Evolutionary conservation across 805 yeast species (phyloP).

Genomic region (Suhomyces sp.): DNA sequence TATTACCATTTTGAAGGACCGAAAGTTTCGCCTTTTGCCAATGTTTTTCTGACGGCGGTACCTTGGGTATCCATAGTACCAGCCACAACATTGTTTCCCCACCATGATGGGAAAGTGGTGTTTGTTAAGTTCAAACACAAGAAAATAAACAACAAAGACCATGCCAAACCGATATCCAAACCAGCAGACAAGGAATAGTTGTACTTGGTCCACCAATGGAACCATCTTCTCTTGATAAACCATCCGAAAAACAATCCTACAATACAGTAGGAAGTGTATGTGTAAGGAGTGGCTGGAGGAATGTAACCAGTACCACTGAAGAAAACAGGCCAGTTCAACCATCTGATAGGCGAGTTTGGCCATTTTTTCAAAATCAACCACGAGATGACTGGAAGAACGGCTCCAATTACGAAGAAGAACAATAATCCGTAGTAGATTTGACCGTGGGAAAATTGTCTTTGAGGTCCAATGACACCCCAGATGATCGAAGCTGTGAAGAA

Average conservation of each 20-base stretch:
- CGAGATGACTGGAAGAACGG: slow-evolving; percentile 32
- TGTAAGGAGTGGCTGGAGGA: slow-evolving; percentile 75
- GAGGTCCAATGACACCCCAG: slow-evolving; percentile 44
- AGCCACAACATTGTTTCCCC: slow-evolving; percentile 57
- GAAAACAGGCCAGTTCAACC: slow-evolving; percentile 37
- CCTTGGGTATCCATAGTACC: slow-evolving; percentile 38
- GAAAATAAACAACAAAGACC: slow-evolving; percentile 25
- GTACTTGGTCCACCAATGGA: slow-evolving; percentile 46
- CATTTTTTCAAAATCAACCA: slow-evolving; percentile 41
- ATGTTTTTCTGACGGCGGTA: slow-evolving; percentile 26
- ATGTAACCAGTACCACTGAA: slow-evolving; percentile 53
- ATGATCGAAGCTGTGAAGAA: slow-evolving; percentile 44
- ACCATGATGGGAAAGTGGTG: slow-evolving; percentile 47
- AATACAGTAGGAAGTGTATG: slow-evolving; percentile 53
- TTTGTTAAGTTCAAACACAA: slow-evolving; percentile 17
- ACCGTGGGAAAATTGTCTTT: slow-evolving; percentile 15
- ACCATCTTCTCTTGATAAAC: slow-evolving; percentile 38
- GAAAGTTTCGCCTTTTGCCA: slow-evolving; percentile 42
- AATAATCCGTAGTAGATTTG: slow-evolving; percentile 28
- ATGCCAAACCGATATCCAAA: slow-evolving; percentile 42
- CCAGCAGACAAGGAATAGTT: slow-evolving; percentile 46
- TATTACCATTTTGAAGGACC: slow-evolving; percentile 49
- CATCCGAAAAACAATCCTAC: slow-evolving; percentile 35
- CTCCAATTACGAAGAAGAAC: slow-evolving; percentile 41
- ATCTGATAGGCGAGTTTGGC: slow-evolving; percentile 33